Evolutionary conservation across 2,329 filamentous ascomycete genomes (phyloP), one percentile per base, ranked within the genome.

Genomic region (Amauroascus verrucosus): DNA sequence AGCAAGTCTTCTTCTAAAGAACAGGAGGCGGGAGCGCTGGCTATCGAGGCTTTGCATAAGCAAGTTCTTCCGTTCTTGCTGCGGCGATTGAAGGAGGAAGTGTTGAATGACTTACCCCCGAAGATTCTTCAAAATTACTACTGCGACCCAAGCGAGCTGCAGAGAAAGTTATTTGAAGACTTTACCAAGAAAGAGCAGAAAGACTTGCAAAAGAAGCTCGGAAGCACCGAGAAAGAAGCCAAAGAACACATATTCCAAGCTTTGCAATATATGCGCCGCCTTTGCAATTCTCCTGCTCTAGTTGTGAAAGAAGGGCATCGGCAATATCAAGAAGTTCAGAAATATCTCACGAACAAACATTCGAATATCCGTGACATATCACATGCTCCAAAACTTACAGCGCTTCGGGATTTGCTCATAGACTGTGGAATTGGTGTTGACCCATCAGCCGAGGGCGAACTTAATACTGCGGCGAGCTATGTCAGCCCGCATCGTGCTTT

Each of bases 111-210:
- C 63, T 76, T 98, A 7, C 93, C 93, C 1, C 93, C 93, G 6
- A 98, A 98, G 81, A 98, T 98, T 63, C 75, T 98, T 49, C 93
- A 98, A 67, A 98, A 98, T 70, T 98, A 98, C 74, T 98, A 98
- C 72, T 98, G 93, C 69, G 93, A 98, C 64, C 83, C 95, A 16
- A 95, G 88, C 63, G 93, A 98, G 54, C 75, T 98, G 49, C 93
- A 98, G 69, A 86, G 85, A 74, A 94, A 88, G 67, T 79, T 98
- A 0, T 98, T 98, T 63, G 93, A 97, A 43, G 91, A 97, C 65
- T 98, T 98, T 67, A 86, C 84, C 20, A 94, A 86, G 77, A 94
- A 89, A 61, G 91, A 98, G 67, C 84, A 88, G 64, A 94, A 89
- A 70, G 86, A 88, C 58, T 79, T 98, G 32, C 82, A 86, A 41